Conservation (phyloP, 1,139 yeast genomes). For the Zhuliangozyma blackwelliae region DNA sequence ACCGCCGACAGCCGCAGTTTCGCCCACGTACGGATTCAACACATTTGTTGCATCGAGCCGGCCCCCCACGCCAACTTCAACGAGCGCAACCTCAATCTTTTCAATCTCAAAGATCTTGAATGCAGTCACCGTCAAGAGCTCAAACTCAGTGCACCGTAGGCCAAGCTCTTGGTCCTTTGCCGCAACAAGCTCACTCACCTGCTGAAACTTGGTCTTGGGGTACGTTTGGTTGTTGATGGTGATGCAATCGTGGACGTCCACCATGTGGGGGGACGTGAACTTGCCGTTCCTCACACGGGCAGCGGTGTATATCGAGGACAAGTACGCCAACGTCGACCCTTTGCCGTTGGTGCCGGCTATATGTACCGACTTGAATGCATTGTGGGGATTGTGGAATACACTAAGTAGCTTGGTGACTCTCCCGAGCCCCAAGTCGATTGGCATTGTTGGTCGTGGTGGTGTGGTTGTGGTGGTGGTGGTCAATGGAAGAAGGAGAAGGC, state of each 20-base stretch:
- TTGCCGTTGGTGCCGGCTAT: conserved; percentile 95
- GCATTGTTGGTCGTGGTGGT: conserved; percentile 18
- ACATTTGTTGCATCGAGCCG: conserved; percentile 82
- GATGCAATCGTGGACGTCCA: conserved; percentile 71
- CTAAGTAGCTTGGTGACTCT: conserved; percentile 55
- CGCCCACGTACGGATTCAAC: conserved; percentile 24
- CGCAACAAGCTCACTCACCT: conserved; percentile 38
- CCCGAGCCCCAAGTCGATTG: conserved; percentile 58
- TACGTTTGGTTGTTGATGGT: conserved; percentile 60
- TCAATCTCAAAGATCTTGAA: conserved; percentile 62
- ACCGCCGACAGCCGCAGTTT: conserved; percentile 29
- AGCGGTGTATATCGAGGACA: conserved; percentile 56
- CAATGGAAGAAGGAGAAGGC: neutral
- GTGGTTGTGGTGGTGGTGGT: neutral
- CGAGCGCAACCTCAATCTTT: conserved; percentile 64
- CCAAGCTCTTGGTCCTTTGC: conserved; percentile 27
- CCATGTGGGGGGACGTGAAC: conserved; percentile 83
- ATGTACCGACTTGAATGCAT: conserved; percentile 60
- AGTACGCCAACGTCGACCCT: conserved; percentile 82
- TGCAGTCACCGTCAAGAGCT: conserved; percentile 78
- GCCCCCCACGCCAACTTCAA: conserved; percentile 94
- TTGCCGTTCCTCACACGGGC: conserved; percentile 58
- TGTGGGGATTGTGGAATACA: conserved; percentile 67
- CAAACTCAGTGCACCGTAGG: conserved; percentile 82
- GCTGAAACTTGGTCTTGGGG: conserved; percentile 39